Evolutionary conservation across 345 rosid species (phyloP), one percentile per base, ranked within the genome.

Genomic region (Eucalyptus melliodora): DNA sequence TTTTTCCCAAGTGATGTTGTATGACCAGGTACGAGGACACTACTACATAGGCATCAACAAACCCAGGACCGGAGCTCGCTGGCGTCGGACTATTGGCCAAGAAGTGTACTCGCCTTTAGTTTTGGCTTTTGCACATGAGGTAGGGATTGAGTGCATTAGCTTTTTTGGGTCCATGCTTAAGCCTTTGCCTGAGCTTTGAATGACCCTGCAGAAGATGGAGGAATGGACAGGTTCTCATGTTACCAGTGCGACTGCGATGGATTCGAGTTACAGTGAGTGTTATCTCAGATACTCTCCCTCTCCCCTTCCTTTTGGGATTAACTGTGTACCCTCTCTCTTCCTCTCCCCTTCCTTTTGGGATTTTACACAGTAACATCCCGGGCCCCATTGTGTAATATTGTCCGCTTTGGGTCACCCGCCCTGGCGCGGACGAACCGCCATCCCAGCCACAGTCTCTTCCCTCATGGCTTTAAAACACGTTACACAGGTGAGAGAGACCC

Each of bases 11-110:
- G 34, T 51, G 11, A 55, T 77, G 30, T 60, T 59, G 6, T 87
- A n/a, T 44, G 31, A 50, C 88, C 91, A 96, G 98, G 92, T 96
- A 83, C 93, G 98, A 90, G 99, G 98, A 90, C 96, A 90, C 67
- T 96, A 96, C 89, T 94, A 96, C 83, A 83, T 96, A 88, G 94
- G 95, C 93, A 92, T 97, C 88, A 87, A 96, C 88, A 88, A 47
- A 88, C 60, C 87, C 47, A 96, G 98, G 55, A 92, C 89, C 30
- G 98, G 98, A 90, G 96, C 95, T 59, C 86, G 24, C 47, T 97
- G 99, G 99, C 95, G 98, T 55, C 89, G 96, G 65, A 96, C 93
- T 90, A 95, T 95, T 30, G 97, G 98, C 24, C 98, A 96, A 92
- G 96, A 97, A 89, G 91, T 94, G 89, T 96, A 96, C 93, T 93